Base-by-base conservation (phyloP, 306 rosid species). In the Arachis hypogaea region DNA sequence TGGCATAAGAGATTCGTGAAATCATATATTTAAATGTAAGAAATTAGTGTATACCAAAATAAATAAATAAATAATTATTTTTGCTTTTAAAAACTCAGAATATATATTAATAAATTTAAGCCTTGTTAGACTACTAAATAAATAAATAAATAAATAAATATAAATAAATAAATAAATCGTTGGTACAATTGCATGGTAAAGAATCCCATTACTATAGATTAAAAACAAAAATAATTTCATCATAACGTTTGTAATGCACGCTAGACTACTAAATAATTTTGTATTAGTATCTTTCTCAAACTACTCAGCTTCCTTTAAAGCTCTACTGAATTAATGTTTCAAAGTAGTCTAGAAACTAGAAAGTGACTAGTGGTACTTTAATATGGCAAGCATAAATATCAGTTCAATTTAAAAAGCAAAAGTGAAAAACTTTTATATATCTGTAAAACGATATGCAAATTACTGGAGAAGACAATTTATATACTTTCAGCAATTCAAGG, bases 271-370 rank as follows among this genome's bases (percentile, higher is more conserved):
- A 50, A 50, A 43, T 40, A 69, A 69, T 29, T 77, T 55, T 55
- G 77, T 33, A 63, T 63, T 22, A 6, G 45, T 46, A 47, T 68
- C 61, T 51, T 52, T 73, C 74, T 59, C 69, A 41, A 70, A 70
- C 63, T 43, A 45, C 67, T 36, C 78, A 66, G 66, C 66, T 72
- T 71, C 56, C 41, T 65, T 33, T 59, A 70, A 43, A 52, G 7
- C 11, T 66, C 42, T 63, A 70, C 45, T 28, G 62, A 55, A 62
- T 28, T 59, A 18, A 61, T 30, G 50, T 63, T 40, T 22, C 28
- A 22, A 1, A 22, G 28, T 22, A 22, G 28, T 22, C 28, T 22
- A 22, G 28, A 22, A 22, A 22, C 54, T 50, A 41, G 3, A 41
- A 41, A 41, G 44, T 41, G 61, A 47, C 70, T 40, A 47, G 58